These are phyloP conservation scores for Fraxinus quadrangulata DNA, from an alignment of 257 asterid species.

Conservation along the genomic window DNA sequence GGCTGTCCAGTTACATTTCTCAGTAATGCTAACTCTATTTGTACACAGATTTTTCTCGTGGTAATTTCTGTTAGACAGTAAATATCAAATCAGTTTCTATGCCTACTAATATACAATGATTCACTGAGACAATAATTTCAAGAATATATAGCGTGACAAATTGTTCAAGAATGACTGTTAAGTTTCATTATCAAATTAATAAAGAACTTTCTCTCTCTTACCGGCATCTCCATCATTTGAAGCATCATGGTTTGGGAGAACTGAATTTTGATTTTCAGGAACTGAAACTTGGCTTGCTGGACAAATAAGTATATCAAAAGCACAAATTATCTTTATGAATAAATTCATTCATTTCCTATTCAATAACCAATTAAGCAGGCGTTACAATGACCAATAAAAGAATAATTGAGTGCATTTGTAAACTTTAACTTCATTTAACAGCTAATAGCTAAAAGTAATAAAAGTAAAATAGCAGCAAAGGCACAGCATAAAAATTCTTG, in stretches of 20 bases:
- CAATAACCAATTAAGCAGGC: slow-evolving; percentile 13
- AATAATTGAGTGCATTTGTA: slow-evolving; percentile 11
- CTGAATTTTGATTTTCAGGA: slow-evolving; percentile 42
- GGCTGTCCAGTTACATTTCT: background rate
- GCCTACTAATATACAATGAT: slow-evolving; percentile 15
- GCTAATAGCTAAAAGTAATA: slow-evolving; percentile 8
- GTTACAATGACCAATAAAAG: slow-evolving; percentile 10
- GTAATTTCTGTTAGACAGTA: background rate
- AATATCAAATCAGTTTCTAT: background rate
- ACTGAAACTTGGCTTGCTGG: slow-evolving; percentile 48
- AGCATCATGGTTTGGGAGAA: slow-evolving; percentile 33
- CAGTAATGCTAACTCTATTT: background rate
- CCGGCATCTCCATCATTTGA: slow-evolving; percentile 57
- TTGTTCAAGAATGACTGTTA: background rate
- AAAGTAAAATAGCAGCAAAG: background rate
- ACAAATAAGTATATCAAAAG: slow-evolving; percentile 21
- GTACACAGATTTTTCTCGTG: background rate
- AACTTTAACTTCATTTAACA: background rate
- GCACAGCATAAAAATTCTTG: background rate
- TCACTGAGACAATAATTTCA: slow-evolving; percentile 2
- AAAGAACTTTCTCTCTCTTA: slow-evolving; percentile 34
- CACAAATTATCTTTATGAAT: slow-evolving; percentile 10
- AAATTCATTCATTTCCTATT: slow-evolving; percentile 5
- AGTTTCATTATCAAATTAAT: slow-evolving; percentile 4
- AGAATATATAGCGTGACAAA: background rate